Conservation (phyloP, 163 green algal species). For the Chlamydomonas reinhardtii region DNA sequence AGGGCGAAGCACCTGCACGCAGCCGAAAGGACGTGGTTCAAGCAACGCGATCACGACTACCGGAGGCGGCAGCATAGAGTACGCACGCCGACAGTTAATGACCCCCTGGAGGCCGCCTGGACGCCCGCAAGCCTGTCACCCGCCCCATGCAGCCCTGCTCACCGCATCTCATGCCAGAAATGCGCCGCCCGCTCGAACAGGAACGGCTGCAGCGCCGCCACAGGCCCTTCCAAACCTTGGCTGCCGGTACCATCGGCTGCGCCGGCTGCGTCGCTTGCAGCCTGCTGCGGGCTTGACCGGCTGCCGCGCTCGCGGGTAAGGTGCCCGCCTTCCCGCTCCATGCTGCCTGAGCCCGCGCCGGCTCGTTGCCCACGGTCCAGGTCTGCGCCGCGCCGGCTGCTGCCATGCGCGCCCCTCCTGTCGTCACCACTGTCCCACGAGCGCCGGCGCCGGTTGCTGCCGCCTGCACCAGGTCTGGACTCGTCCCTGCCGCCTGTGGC, state of each 20-base stretch:
- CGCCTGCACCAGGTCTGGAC: not conserved
- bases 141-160: not conserved
- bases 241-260: no score
- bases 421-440: no score
- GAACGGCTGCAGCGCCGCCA: slow-evolving; percentile 35
- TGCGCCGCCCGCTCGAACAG: slow-evolving; percentile 14
- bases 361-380: no score
- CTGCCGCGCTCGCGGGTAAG: not conserved
- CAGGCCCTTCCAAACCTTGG: not conserved
- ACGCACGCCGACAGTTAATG: no score
- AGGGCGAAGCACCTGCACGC: not conserved
- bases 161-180: slow-evolving; percentile 52
- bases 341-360: no score
- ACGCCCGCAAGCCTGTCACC: no score
- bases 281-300: not conserved
- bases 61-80: no score
- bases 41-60: no score
- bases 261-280: not conserved
- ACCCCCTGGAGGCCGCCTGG: no score
- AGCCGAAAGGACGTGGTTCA: not conserved
- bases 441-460: not conserved
- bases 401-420: not conserved
- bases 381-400: not conserved
- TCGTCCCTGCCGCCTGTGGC: not conserved
- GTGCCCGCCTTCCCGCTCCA: no score